Evolutionary conservation across 768 basidiomycete species (phyloP).

Genomic region (Russula emetica): DNA sequence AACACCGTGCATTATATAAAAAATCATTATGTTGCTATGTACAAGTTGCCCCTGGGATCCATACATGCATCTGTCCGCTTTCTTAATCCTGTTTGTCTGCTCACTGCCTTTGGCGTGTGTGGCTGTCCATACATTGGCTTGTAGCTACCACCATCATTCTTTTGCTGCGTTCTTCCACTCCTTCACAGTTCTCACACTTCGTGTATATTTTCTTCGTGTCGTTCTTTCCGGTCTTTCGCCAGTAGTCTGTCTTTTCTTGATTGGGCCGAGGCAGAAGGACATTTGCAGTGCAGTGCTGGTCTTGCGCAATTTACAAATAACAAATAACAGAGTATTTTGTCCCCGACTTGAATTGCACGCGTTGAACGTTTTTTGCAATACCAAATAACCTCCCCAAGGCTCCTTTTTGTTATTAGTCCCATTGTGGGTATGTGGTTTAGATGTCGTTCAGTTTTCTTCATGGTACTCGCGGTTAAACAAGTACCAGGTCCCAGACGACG

Average conservation of each 20-base stretch:
- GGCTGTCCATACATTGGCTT: constrained; percentile 20
- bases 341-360: background rate
- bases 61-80: background rate
- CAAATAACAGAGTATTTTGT: constrained; percentile 1
- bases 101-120: constrained; percentile 5
- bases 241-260: constrained; percentile 12
- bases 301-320: constrained; percentile 15
- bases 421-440: background rate
- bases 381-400: background rate
- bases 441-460: background rate
- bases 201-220: constrained; percentile 9
- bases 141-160: constrained; percentile 1
- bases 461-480: background rate
- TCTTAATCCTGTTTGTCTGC: constrained; percentile 5
- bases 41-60: constrained; percentile 18
- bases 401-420: background rate
- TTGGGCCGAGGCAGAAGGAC: constrained; percentile 6
- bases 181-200: constrained; percentile 1
- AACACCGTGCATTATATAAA: constrained; percentile 23
- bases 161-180: constrained; percentile 5
- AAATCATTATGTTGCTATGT: constrained; percentile 14
- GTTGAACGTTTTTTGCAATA: background rate
- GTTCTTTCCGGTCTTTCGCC: background rate
- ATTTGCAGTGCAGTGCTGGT: constrained; percentile 24
- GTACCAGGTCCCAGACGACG: background rate